Base-by-base conservation (phyloP, 176 grass and related monocot genomes). In the Phyllostachys edulis region DNA sequence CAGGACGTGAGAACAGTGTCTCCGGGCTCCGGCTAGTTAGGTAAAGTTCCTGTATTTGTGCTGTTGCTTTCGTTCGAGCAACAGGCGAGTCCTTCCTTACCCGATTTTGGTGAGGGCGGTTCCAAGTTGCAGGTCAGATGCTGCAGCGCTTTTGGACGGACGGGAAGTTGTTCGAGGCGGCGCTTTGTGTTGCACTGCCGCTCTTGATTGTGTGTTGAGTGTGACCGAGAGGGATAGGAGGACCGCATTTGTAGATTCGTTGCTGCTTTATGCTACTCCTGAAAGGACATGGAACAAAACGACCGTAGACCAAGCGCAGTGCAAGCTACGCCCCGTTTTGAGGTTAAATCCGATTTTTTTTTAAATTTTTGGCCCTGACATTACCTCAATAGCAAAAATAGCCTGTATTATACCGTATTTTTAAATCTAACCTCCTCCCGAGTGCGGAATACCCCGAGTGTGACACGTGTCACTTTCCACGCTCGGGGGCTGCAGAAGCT, bases 61-160 rank as follows among this genome's bases (percentile, higher is more conserved):
- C n/a, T 32, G 44, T 51, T 34, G 75, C 55, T 68, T 24, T 52
- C 59, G 80, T 38, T 34, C 3, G 41, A 18, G 81, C 55, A 8
- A 46, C 38, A 15, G 23, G 20, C 46, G 0, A 1, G 29, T 12
- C 15, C 4, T 63, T 12, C 15, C 4, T 63, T 8, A 4, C 16
- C 56, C 46, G 15, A 16, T 10, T 73, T 73, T 17, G 15, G 44
- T 7, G 38, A 29, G 21, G 61, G 70, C 24, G 65, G 76, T 63
- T 36, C 29, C 85, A 82, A 87, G 40, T 82, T 76, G 85, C 71
- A 11, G 18, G 36, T 47, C 45, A 49, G 46, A 14, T 21, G 64
- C 65, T 61, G 27, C 46, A 39, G 45, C 46, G 44, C 63, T 36
- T 32, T 77, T 68, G 47, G 47, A 49, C 47, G 11, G 73, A 6